These are phyloP conservation scores for Nothophytophthora sp. DNA, from an alignment of 352 stramenopile species.

Conservation along the genomic window DNA sequence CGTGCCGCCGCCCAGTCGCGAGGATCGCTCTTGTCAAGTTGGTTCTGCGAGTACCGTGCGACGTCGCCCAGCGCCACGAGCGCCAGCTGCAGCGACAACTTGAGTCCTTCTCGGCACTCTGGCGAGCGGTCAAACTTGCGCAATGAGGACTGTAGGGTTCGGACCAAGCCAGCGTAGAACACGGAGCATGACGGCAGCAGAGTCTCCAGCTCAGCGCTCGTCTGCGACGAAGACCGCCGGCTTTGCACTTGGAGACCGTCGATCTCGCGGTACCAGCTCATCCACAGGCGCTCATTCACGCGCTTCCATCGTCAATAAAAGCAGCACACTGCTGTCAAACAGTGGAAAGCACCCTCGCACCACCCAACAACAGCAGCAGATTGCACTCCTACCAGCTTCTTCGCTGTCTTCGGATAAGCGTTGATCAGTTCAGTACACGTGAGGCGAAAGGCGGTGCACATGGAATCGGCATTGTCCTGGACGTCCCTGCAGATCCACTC, in stretches of 20 bases:
- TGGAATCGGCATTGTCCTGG: conserved; percentile 1
- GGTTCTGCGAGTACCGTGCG: conserved; percentile 40
- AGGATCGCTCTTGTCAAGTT: conserved; percentile 3
- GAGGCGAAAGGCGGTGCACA: conserved; percentile 19
- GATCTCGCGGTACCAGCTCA: conserved; percentile 66
- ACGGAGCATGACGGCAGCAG: conserved; percentile 9
- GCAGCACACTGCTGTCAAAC: no score
- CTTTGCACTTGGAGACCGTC: conserved; percentile 24
- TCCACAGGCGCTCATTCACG: conserved; percentile 61
- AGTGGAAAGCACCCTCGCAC: no score
- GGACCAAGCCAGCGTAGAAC: conserved; percentile 33
- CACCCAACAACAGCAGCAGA: background rate
- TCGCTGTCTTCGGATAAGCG: conserved; percentile 28
- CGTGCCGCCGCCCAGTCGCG: conserved; percentile 30
- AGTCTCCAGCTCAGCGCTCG: no score
- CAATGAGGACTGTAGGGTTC: conserved; percentile 13
- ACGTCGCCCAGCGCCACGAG: conserved; percentile 54
- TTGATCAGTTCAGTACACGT: conserved; percentile 42
- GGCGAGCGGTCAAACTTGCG: conserved; percentile 1
- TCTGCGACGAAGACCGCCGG: background rate
- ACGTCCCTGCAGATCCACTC: conserved; percentile 9
- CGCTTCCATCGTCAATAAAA: no score
- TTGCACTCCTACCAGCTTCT: conserved; percentile 29
- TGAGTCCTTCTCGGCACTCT: conserved; percentile 19
- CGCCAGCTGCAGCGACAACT: conserved; percentile 40